Evolutionary conservation across 116 monocot species (phyloP), one percentile per base, ranked within the genome.

Genomic region (Phalaenopsis hybrid): DNA sequence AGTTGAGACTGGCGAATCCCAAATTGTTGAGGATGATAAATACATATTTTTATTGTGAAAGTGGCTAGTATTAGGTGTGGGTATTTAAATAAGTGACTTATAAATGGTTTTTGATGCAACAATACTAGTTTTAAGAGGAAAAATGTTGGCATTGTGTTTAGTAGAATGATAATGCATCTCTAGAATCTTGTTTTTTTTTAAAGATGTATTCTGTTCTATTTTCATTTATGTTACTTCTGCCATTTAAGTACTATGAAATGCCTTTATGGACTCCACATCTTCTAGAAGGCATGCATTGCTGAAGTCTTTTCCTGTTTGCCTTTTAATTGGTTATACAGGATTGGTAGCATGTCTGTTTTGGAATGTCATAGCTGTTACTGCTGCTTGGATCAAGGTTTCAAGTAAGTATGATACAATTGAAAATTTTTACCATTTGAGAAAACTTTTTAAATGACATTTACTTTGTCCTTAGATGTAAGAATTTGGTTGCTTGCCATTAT

Each of bases 311-410:
- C 23, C 21, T 3, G 13, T 52, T 61, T 80, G 10, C 34, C 41
- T 31, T 12, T 16, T 68, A 49, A 49, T 16, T 55, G 57, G 52
- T 34, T 79, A 44, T 57, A 45, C 77, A 91, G 91, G 88, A 46
- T 85, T 91, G 82, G 59, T 78, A 75, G 81, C 73, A n/a, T 91
- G 91, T 44, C 85, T 91, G 16, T 82, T 88, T 77, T 95, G 95
- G 93, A 95, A 95, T 89, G 20, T 93, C 41, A 87, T 95, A 84
- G 89, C 93, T 57, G 91, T 95, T 76, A 91, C 88, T 61, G 81
- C 88, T 55, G 91, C 86, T 85, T 95, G 95, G 91, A 91, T 95
- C 46, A 95, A 88, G 87, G 88, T 89, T 57, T 88, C 85, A 93
- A 91, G 95, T 93, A 85, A 37, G 61, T 80, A 6, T 63, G 18